Evolutionary conservation across 1,139 yeast species (phyloP), one percentile per base, ranked within the genome.

Genomic region (Suhomyces wounanorum): DNA sequence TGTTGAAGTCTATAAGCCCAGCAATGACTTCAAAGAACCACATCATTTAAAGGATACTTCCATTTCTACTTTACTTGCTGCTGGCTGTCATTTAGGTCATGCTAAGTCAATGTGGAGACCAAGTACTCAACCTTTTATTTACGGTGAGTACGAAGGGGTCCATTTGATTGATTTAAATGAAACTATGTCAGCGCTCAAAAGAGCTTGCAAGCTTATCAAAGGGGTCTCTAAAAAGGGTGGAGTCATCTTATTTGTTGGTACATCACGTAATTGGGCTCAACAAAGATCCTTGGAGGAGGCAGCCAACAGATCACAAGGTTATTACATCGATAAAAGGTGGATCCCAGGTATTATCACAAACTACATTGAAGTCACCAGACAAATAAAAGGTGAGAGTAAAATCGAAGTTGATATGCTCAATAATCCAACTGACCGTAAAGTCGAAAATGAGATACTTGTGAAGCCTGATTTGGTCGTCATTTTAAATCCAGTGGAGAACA

Each of bases 81-180:
- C 98, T 0, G 98, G 97, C 43, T 94, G 94, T 47, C 99, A 94
- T 68, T 75, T 94, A 59, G 99, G 99, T 28, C 97, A 94, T 63
- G 81, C 96, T 5, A 87, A 85, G 37, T 76, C 89, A 5, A 73
- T 86, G 59, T 87, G 89, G 82, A 84, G 96, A 60, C 84, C 94
- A n/a, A 81, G 87, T 35, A 89, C 92, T 43, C 96, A 91, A 68
- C 95, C 96, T 11, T 94, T 78, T 67, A 81, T 94, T 47, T 87
- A 87, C 63, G 99, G 98, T 52, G 86, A 82, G 57, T 90, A 95
- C 59, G 85, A 90, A 56, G 97, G 95, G 14, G 79, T 94, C 51
- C 96, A 91, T 67, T 81, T 94, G 53, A 92, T 94, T 60, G 96
- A 92, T 67, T 77, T 92, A 59, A 94, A 92, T 59, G 85, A 88